These are phyloP conservation scores for Reutealis trisperma DNA, from an alignment of 345 rosid species.

Conservation along the genomic window DNA sequence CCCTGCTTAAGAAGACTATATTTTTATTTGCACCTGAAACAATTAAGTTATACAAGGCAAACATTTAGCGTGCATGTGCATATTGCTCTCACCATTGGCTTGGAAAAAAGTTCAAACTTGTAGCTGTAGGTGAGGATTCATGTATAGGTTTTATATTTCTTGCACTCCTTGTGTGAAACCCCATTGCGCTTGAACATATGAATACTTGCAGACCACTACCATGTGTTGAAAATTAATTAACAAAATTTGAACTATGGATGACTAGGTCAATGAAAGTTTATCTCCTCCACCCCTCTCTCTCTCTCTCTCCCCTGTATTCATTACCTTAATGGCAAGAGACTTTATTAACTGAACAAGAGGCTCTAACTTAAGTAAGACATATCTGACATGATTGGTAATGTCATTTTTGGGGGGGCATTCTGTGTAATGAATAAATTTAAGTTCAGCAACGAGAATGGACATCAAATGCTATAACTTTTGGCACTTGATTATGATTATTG, in stretches of 20 bases:
- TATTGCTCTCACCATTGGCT: background rate
- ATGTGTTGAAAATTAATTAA: background rate
- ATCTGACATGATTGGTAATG: background rate
- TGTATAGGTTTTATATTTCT: background rate
- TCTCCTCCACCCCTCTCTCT: too few relatives aligned
- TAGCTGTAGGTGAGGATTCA: conserved; percentile 1
- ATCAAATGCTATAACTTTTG: background rate
- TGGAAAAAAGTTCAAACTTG: background rate
- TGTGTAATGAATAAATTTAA: background rate
- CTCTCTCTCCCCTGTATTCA: too few relatives aligned
- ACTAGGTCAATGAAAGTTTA: background rate
- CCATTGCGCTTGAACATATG: background rate
- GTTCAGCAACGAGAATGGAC: background rate
- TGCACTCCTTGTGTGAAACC: background rate
- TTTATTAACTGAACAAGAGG: background rate
- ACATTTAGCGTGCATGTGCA: background rate
- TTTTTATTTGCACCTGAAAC: background rate
- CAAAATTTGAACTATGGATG: background rate
- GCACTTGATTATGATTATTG: background rate
- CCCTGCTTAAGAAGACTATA: background rate
- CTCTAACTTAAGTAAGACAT: background rate
- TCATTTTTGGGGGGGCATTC: background rate
- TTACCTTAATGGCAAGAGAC: background rate
- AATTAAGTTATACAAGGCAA: background rate
- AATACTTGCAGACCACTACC: background rate